These are phyloP conservation scores for Hyphopichia khmerensis DNA, from an alignment of 1,139 yeast genomes.

Conservation along the genomic window DNA sequence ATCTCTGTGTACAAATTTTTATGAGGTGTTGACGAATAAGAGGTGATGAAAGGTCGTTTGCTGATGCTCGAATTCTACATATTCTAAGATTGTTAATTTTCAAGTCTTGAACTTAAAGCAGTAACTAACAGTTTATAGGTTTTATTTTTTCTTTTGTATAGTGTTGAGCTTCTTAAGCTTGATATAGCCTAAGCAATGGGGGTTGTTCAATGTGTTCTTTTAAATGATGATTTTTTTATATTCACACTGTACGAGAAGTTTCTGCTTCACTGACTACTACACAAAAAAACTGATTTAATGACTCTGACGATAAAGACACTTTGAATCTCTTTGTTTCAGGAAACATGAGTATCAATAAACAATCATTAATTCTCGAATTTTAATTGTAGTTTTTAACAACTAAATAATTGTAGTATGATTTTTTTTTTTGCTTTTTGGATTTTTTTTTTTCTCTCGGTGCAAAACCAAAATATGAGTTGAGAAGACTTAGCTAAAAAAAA, in stretches of 20 bases:
- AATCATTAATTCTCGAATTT: neutral
- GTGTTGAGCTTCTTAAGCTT: slow-evolving; percentile 4
- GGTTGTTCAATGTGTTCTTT: slow-evolving; percentile 9
- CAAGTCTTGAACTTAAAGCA: too few species aligned
- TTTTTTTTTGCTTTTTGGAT: too few species aligned
- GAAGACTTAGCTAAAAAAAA: too few species aligned
- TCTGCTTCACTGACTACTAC: slow-evolving; percentile 49
- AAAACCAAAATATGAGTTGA: too few species aligned
- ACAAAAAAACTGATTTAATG: slow-evolving; percentile 73
- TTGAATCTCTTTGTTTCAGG: neutral
- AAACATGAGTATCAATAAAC: neutral
- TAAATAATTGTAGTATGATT: too few species aligned
- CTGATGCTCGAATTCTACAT: slow-evolving; percentile 20
- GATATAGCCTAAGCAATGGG: neutral
- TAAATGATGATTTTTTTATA: slow-evolving; percentile 53
- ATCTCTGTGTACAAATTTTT: slow-evolving; percentile 64
- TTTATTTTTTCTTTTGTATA: slow-evolving; percentile 9
- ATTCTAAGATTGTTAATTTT: neutral
- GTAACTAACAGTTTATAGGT: slow-evolving; percentile 13
- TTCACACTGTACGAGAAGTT: slow-evolving; percentile 66
- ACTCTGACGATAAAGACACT: slow-evolving; percentile 49
- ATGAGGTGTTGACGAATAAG: slow-evolving; percentile 50
- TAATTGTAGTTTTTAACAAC: too few species aligned
- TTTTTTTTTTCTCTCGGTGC: too few species aligned
- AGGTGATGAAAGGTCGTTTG: slow-evolving; percentile 68